A percentile compares a stretch with the other conserved stretches of the same genome.
Evolutionary conservation across 306 rosid genomes (phyloP).

Genomic region (Trichosanthes truncata): DNA sequence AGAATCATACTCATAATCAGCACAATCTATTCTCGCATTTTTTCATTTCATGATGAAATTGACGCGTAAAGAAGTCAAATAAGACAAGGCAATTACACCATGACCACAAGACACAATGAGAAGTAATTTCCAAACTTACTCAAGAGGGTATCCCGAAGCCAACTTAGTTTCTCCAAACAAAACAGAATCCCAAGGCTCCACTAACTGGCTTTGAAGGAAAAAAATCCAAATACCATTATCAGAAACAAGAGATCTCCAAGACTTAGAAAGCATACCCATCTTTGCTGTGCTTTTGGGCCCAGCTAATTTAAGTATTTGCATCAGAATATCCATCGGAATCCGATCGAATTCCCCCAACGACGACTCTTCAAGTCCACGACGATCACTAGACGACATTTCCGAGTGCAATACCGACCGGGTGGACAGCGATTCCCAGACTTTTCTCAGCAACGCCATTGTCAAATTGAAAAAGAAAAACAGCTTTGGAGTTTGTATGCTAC

Average conservation of each 20-base stretch:
- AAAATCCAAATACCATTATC: constrained; percentile 7
- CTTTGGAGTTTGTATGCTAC: not conserved
- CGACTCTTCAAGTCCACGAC: not conserved
- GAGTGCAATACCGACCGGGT: constrained; percentile 14
- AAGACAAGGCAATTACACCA: not conserved
- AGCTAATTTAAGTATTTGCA: constrained; percentile 38
- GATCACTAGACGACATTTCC: not conserved
- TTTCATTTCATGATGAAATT: not conserved
- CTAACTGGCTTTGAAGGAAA: constrained; percentile 7
- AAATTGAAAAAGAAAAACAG: not conserved
- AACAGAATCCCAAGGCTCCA: constrained; percentile 12
- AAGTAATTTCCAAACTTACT: constrained; percentile 22
- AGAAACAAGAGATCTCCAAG: constrained; percentile 16
- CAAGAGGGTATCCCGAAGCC: constrained; percentile 29
- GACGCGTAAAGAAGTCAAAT: not conserved
- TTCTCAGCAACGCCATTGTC: constrained; percentile 38
- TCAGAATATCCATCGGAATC: constrained; percentile 51
- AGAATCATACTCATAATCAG: not conserved
- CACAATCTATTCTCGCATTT: not conserved
- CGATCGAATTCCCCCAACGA: constrained; percentile 37
- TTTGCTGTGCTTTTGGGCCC: constrained; percentile 45
- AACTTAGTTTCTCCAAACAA: constrained; percentile 11
- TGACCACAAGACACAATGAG: not conserved
- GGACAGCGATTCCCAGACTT: constrained; percentile 45
- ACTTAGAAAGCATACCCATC: constrained; percentile 5